These are phyloP conservation scores for Pseudoturritis turrita DNA, from an alignment of 345 rosid genomes.

Conservation along the genomic window DNA sequence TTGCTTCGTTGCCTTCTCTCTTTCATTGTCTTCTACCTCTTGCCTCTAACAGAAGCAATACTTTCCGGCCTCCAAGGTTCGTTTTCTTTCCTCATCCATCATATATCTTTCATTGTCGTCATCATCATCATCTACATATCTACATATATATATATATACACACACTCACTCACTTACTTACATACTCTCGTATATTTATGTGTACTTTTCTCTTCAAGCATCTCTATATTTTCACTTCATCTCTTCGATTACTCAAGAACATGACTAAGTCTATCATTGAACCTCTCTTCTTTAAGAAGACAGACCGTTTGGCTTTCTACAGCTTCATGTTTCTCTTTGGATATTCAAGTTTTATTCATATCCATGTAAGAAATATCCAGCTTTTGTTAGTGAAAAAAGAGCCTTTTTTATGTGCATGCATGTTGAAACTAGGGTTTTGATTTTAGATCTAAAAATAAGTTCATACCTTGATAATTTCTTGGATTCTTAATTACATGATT, in stretches of 20 bases:
- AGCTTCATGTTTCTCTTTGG: slow-evolving; percentile 5
- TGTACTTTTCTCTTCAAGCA: slow-evolving; percentile 8
- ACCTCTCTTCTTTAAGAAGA: slow-evolving; percentile 3
- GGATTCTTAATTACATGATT: background rate
- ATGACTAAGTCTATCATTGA: slow-evolving; percentile 19
- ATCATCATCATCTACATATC: slow-evolving; percentile 11
- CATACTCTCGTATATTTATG: background rate
- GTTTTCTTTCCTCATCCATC: slow-evolving; percentile 23
- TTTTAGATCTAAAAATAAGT: background rate
- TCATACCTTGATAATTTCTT: background rate
- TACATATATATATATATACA: background rate
- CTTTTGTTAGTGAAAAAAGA: background rate
- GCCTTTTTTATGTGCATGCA: slow-evolving; percentile 21
- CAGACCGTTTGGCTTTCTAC: background rate
- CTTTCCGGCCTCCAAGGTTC: slow-evolving; percentile 40
- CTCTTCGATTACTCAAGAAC: slow-evolving; percentile 21
- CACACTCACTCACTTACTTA: background rate
- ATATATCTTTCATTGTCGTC: slow-evolving; percentile 23
- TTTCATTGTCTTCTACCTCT: slow-evolving; percentile 40
- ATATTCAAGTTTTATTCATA: background rate
- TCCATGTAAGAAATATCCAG: slow-evolving; percentile 8
- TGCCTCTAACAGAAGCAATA: slow-evolving; percentile 34
- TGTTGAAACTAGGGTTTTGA: slow-evolving; percentile 21
- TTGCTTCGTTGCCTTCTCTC: slow-evolving; percentile 27
- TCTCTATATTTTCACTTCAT: slow-evolving; percentile 17